phyloP scores from a whole-genome alignment of 148 eudicot species.

The Mesembryanthemum crystallinum region DNA sequence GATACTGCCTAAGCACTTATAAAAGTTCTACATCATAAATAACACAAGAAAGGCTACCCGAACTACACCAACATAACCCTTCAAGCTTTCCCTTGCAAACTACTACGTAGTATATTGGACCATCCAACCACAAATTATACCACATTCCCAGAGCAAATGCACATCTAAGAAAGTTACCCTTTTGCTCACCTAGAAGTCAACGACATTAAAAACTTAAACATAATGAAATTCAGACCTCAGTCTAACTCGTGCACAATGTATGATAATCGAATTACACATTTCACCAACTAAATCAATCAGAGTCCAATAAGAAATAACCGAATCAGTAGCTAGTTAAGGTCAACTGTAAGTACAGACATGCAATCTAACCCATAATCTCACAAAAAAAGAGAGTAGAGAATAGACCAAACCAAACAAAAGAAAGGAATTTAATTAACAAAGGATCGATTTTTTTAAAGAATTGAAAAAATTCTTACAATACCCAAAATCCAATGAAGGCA shows the following conservation, averaged over 20 bases:
- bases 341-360: neutral
- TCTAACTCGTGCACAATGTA: neutral
- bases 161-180: neutral
- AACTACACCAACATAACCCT: conserved; percentile 3
- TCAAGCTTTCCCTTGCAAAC: neutral
- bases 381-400: neutral
- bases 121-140: neutral
- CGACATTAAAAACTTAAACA: neutral
- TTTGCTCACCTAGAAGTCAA: neutral
- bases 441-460: neutral
- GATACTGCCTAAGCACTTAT: no score
- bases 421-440: neutral
- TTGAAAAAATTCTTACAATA: neutral
- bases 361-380: neutral
- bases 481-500: neutral
- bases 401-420: neutral
- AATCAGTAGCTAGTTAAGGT: neutral
- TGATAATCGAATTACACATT: neutral
- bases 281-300: neutral
- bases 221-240: neutral
- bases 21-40: neutral
- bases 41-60: neutral
- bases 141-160: neutral
- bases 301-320: neutral
- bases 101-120: no score